These are phyloP conservation scores for Amphicarpaea edgeworthii DNA, from an alignment of 306 rosid genomes.

Conservation along the genomic window DNA sequence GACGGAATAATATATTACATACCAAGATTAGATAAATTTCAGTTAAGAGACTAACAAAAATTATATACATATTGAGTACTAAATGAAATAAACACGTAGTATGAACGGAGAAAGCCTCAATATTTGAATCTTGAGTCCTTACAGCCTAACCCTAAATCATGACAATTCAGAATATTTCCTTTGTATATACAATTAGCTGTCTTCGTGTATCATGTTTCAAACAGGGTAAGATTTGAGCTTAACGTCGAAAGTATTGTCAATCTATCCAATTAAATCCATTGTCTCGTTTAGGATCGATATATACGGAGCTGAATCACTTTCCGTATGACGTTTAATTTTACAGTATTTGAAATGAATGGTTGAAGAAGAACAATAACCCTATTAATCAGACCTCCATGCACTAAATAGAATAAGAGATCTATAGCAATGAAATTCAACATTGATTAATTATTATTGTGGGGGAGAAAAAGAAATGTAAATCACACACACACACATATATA, in stretches of 20 bases:
- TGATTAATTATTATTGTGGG: constrained; percentile 1
- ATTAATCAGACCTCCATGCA: not conserved
- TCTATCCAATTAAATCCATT: constrained; percentile 13
- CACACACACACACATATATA: too few relatives aligned
- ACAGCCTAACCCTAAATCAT: constrained; percentile 3
- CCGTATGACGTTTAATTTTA: not conserved
- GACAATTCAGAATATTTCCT: not conserved
- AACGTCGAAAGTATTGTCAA: not conserved
- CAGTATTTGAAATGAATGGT: not conserved
- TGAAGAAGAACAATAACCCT: not conserved
- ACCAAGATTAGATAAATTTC: too few relatives aligned
- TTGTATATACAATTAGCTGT: not conserved
- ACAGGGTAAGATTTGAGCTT: not conserved
- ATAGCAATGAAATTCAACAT: constrained; percentile 10
- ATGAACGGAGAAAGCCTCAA: constrained; percentile 19
- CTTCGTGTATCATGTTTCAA: constrained; percentile 1
- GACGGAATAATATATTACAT: too few relatives aligned
- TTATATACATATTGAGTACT: too few relatives aligned
- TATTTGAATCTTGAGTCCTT: constrained; percentile 13
- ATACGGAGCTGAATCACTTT: not conserved
- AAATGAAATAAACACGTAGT: not conserved
- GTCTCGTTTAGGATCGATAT: not conserved
- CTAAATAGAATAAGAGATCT: not conserved
- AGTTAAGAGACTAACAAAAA: too few relatives aligned
- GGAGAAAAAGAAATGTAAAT: too few relatives aligned